Conservation (phyloP, 129 eudicot species). For the Artemisia tridentata region DNA sequence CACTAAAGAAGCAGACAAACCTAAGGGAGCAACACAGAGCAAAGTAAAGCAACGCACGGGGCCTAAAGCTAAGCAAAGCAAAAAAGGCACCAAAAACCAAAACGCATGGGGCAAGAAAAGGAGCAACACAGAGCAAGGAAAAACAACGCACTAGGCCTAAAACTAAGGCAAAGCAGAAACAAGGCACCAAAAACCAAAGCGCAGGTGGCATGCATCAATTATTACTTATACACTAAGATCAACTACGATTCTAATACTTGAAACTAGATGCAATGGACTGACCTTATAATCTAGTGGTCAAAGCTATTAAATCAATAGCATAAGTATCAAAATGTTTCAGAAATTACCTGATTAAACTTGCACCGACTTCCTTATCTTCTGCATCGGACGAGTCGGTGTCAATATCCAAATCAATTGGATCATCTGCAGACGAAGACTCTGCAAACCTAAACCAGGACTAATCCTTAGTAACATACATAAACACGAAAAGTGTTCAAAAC, state of each 20-base stretch:
- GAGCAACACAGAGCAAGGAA: too few species aligned
- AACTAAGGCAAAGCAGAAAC: too few species aligned
- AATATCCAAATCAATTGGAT: slow-evolving; percentile 43
- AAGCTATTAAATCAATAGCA: slow-evolving; percentile 11
- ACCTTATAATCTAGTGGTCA: slow-evolving; percentile 3
- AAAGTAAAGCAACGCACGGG: too few species aligned
- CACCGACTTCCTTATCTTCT: slow-evolving; percentile 49
- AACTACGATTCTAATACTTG: background rate
- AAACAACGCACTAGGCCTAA: too few species aligned
- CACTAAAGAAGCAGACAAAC: too few species aligned
- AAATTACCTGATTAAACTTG: slow-evolving; percentile 14
- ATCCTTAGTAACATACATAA: slow-evolving; percentile 9
- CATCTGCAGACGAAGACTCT: slow-evolving; percentile 82
- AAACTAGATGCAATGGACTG: slow-evolving; percentile 17
- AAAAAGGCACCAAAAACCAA: too few species aligned
- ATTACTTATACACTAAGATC: slow-evolving; percentile 13
- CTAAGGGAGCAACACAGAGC: too few species aligned
- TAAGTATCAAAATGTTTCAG: slow-evolving; percentile 27
- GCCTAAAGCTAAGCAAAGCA: too few species aligned
- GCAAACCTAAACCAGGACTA: slow-evolving; percentile 48
- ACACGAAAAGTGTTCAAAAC: slow-evolving; percentile 12
- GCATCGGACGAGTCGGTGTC: slow-evolving; percentile 42
- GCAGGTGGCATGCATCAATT: background rate
- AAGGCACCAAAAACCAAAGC: too few species aligned
- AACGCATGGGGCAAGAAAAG: too few species aligned